Percentiles rank a stretch among this genome's conserved stretches.
These are phyloP conservation scores for Globisporangium nodosum DNA, from an alignment of 352 stramenopile species.

Conservation along the genomic window DNA sequence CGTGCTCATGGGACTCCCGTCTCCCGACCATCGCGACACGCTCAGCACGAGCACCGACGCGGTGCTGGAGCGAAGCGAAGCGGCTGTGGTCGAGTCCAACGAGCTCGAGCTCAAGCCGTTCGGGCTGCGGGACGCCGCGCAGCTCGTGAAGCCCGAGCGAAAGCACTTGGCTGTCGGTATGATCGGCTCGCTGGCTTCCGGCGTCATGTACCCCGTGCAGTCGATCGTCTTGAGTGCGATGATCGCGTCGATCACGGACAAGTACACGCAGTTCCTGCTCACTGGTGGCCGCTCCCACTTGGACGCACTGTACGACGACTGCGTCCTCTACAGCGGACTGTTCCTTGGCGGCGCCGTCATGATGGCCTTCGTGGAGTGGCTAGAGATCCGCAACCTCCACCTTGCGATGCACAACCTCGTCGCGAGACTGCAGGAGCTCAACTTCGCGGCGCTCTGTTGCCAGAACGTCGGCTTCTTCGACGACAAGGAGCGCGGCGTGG, in stretches of 20 bases:
- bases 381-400: conserved; percentile 34
- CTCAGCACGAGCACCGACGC: background rate
- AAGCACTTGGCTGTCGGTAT: conserved; percentile 25
- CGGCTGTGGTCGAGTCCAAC: background rate
- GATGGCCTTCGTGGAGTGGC: conserved; percentile 18
- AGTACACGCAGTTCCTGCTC: conserved; percentile 20
- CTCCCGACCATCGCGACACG: too few relatives aligned
- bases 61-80: too few relatives aligned
- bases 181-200: conserved; percentile 19
- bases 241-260: conserved; percentile 21
- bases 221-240: conserved; percentile 29
- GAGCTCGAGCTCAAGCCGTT: conserved; percentile 10
- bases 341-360: conserved; percentile 22
- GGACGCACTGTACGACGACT: conserved; percentile 18
- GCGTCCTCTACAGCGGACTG: conserved; percentile 22
- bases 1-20: too few relatives aligned
- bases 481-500: conserved; percentile 29
- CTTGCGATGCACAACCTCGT: conserved; percentile 38
- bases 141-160: conserved; percentile 27
- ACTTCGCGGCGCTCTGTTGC: conserved; percentile 39
- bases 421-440: conserved; percentile 30
- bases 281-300: conserved; percentile 15
- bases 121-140: conserved; percentile 24
- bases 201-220: conserved; percentile 21
- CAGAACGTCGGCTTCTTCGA: conserved; percentile 74